Evolutionary conservation across 495 filamentous ascomycete genomes (phyloP).

Genomic region (Talaromyces wortmannii): DNA sequence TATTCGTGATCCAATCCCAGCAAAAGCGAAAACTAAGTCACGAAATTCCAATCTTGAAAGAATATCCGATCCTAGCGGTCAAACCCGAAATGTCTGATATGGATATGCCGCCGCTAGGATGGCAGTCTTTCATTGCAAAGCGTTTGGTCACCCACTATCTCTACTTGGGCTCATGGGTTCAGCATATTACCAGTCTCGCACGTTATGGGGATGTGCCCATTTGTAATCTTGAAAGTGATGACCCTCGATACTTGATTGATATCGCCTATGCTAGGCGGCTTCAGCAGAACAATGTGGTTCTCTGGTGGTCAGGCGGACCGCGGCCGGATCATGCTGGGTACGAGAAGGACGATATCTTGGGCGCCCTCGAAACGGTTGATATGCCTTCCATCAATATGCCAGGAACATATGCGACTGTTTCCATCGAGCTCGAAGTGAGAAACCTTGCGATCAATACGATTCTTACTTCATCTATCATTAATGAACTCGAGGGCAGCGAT

Average conservation of each 20-base stretch:
- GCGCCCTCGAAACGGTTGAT: conserved; percentile 78
- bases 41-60: conserved; percentile 75
- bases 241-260: conserved; percentile 91
- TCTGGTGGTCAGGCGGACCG: conserved; percentile 93
- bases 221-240: conserved; percentile 91
- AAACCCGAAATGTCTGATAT: conserved; percentile 77
- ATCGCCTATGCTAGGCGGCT: conserved; percentile 88
- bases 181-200: conserved; percentile 77
- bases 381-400: conserved; percentile 93
- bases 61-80: conserved; percentile 77
- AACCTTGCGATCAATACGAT: conserved; percentile 98
- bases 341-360: conserved; percentile 85
- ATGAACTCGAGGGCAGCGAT: conserved; percentile 80
- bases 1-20: conserved; percentile 87
- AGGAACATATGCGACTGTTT: conserved; percentile 91
- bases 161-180: conserved; percentile 83
- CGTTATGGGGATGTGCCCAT: conserved; percentile 91
- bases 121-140: conserved; percentile 86
- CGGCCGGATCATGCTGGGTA: conserved; percentile 93
- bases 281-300: conserved; percentile 84
- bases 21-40: conserved; percentile 74
- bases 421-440: conserved; percentile 88
- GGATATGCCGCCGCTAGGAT: conserved; percentile 83
- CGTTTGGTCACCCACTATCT: conserved; percentile 85
- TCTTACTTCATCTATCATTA: conserved; percentile 93